Percentiles rank a stretch among this genome's conserved stretches.
Conservation (phyloP, 331 rosid species). For the Quercus tomentella region DNA sequence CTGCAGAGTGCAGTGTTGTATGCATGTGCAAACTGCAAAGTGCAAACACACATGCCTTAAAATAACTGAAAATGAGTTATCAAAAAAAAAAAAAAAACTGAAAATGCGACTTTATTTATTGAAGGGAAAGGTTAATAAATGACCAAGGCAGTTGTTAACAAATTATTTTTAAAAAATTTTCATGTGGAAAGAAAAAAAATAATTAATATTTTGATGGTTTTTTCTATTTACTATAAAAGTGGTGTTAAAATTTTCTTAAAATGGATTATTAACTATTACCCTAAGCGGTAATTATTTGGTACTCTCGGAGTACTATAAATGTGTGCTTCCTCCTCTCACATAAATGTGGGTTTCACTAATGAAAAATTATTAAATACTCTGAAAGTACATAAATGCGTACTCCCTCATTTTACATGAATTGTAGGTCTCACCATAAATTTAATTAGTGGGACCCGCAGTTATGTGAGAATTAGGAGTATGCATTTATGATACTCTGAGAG, state of each 20-base stretch:
- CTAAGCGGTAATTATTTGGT: fast-evolving
- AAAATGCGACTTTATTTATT: too few relatives aligned
- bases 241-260: too few relatives aligned
- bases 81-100: too few relatives aligned
- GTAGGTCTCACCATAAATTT: fast-evolving
- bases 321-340: fast-evolving
- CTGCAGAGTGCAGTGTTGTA: too few relatives aligned
- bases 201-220: too few relatives aligned
- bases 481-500: fast-evolving
- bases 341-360: fast-evolving
- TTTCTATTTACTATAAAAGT: too few relatives aligned
- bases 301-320: fast-evolving
- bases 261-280: too few relatives aligned
- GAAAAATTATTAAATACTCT: fast-evolving
- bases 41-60: too few relatives aligned
- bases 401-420: fast-evolving
- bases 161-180: too few relatives aligned
- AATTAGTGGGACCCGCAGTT: fast-evolving
- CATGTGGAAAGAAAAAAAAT: fast-evolving
- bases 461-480: fast-evolving
- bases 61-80: too few relatives aligned
- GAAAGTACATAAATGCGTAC: fast-evolving
- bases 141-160: fast-evolving
- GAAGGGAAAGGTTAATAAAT: too few relatives aligned
- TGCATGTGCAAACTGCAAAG: too few relatives aligned